Evolutionary conservation across 805 yeast species (phyloP), one percentile per base, ranked within the genome.

Genomic region (Sugiyamaella americana): DNA sequence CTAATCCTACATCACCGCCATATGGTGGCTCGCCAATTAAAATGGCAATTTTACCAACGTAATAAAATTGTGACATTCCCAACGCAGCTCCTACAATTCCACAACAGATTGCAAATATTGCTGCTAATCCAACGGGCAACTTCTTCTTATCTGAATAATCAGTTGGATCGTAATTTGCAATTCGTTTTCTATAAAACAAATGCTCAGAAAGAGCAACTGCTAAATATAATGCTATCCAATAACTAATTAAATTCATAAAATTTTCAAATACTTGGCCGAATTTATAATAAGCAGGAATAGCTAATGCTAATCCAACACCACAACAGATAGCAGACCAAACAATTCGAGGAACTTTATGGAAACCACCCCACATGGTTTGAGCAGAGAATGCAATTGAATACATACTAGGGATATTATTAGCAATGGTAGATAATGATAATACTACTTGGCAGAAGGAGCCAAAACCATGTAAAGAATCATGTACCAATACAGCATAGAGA

Each of bases 331-430:
- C 56, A 37, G 95, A 82, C 96, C 96, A 88, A 42, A 80, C 55
- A 43, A 83, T 75, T 73, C 96, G 79, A 60, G 96, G 97, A 49
- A 89, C 71, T 60, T 72, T 76, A 37, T 79, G 72, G 60, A 88
- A 76, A 53, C 78, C 79, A 47, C 84, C 78, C 84, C 91, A 84
- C 58, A 84, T 69, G 38, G 93, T 79, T 70, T 89, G 97, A 30
- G 88, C 87, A 54, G 88, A 81, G 61, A 89, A 73, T 36, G 87
- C 89, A 58, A 87, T 78, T 21, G 97, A 86, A 73, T 89, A 89
- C 84, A 87, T 81, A 72, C 87, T 88, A 66, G 96, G 96, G 65
- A 88, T 79, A 71, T 87, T 88, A 74, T 87, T 87, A 54, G 96
- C 82, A 48, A 89, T 83, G 26, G 95, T 87, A 26, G 96, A 86